Evolutionary conservation across 1,284 basidiomycete genomes (phyloP).

Genomic region (Sanghuangporus baumii): DNA sequence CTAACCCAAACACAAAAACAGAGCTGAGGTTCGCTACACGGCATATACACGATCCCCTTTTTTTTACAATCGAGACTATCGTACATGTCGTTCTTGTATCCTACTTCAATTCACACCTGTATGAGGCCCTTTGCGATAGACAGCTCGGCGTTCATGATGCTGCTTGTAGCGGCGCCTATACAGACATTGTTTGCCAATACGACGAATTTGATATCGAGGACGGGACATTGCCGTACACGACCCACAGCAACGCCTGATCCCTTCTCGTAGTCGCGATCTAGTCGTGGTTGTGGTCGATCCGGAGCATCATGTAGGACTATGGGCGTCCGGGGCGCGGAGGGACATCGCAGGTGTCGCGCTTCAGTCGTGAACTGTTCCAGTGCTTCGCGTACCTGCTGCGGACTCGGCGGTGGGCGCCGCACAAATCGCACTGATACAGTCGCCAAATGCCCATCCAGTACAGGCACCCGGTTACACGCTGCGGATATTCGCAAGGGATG

Average conservation of each 20-base stretch:
- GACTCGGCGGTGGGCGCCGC: conserved; percentile 74
- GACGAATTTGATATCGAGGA: conserved; percentile 95
- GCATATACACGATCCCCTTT: background rate
- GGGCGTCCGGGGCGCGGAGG: conserved; percentile 83
- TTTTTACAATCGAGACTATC: conserved; percentile 1
- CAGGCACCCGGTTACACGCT: conserved; percentile 88
- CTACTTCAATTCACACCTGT: background rate
- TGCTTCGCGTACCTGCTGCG: conserved; percentile 85
- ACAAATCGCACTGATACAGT: conserved; percentile 87
- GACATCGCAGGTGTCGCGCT: conserved; percentile 76
- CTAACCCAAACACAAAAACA: background rate
- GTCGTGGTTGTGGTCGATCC: conserved; percentile 90
- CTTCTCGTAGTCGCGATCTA: conserved; percentile 88
- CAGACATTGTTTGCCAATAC: conserved; percentile 93
- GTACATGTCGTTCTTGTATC: conserved; percentile 1
- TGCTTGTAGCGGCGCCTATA: conserved; percentile 95
- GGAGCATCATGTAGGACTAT: conserved; percentile 90
- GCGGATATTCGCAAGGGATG: conserved; percentile 86
- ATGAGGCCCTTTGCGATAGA: conserved; percentile 79
- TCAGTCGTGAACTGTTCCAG: conserved; percentile 73
- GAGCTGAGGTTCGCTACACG: background rate
- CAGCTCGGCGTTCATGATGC: conserved; percentile 96
- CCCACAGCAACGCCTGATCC: conserved; percentile 94
- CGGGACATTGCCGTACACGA: conserved; percentile 83
- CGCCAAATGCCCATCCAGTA: conserved; percentile 89